These are phyloP conservation scores for Gloeophyllum trabeum DNA, from an alignment of 768 basidiomycete species.

Conservation along the genomic window DNA sequence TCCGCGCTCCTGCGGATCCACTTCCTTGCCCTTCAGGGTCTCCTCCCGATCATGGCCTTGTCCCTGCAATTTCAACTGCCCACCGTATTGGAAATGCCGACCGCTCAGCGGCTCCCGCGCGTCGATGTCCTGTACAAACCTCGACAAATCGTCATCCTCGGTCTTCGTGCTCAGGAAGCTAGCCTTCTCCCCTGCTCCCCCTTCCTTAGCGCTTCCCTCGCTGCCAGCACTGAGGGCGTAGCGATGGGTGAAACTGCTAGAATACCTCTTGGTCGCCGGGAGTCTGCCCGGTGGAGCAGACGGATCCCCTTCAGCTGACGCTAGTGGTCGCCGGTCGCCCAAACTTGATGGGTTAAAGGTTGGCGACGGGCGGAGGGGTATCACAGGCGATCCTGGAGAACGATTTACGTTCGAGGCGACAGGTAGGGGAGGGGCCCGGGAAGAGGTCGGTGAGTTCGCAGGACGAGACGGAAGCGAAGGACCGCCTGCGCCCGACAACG, in stretches of 20 bases:
- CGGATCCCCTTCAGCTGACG: conserved; percentile 18
- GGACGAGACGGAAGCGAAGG: conserved; percentile 25
- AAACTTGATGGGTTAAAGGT: conserved; percentile 29
- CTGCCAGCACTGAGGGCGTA: conserved; percentile 37
- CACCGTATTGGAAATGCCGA: conserved; percentile 6
- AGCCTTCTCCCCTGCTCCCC: conserved; percentile 20
- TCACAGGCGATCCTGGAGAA: conserved; percentile 4
- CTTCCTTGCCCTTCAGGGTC: conserved; percentile 3
- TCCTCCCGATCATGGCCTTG: conserved; percentile 7
- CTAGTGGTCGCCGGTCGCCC: conserved; percentile 28
- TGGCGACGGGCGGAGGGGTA: conserved; percentile 27
- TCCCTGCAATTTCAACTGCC: conserved; percentile 5
- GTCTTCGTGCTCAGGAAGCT: conserved; percentile 36
- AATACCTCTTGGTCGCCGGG: conserved; percentile 44
- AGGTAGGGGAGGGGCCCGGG: conserved; percentile 27
- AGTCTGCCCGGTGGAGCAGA: conserved; percentile 10
- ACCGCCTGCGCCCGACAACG: conserved; percentile 14
- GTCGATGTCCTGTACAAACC: conserved; percentile 72
- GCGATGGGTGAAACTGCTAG: conserved; percentile 69
- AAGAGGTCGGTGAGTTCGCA: conserved; percentile 24
- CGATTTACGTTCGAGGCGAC: conserved; percentile 10
- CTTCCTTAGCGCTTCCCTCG: conserved; percentile 16
- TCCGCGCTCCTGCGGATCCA: not conserved
- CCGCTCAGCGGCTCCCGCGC: conserved; percentile 45
- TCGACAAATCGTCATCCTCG: conserved; percentile 71